These are phyloP conservation scores for Diaporthe sp. DNA, from an alignment of 2,329 filamentous ascomycete species.

Conservation along the genomic window DNA sequence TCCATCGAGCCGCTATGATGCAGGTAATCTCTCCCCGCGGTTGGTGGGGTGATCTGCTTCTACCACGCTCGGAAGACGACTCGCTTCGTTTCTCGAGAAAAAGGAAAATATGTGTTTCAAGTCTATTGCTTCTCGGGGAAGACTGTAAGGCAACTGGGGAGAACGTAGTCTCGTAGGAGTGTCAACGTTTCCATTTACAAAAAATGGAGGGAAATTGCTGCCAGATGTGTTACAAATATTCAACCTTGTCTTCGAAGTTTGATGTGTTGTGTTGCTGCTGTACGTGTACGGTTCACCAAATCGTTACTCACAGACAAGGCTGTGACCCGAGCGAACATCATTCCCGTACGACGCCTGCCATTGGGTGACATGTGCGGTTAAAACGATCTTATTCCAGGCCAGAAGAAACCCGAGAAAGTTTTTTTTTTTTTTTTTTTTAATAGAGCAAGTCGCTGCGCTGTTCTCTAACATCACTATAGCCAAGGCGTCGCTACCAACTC, in stretches of 20 bases:
- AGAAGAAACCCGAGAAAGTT: background rate
- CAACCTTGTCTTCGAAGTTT: background rate
- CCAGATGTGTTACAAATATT: background rate
- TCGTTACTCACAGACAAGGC: background rate
- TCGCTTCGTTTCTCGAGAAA: background rate
- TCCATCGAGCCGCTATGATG: background rate
- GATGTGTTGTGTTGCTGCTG: too few relatives aligned
- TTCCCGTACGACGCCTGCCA: background rate
- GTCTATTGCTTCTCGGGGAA: background rate
- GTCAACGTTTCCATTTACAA: background rate
- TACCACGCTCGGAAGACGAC: background rate
- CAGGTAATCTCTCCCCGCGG: slow-evolving; percentile 4
- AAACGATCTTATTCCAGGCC: background rate
- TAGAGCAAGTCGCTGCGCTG: background rate
- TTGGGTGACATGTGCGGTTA: too few relatives aligned
- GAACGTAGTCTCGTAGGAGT: too few relatives aligned
- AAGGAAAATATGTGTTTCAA: background rate
- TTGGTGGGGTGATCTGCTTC: slow-evolving; percentile 1
- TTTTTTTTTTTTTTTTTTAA: background rate
- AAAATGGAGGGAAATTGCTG: background rate
- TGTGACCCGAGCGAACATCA: background rate
- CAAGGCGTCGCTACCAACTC: background rate
- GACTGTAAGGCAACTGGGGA: background rate
- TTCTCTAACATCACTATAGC: background rate
- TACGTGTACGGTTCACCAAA: too few relatives aligned